Evolutionary conservation across 371 early-diverging fungal genomes (phyloP).

Genomic region (Haplosporangium sp.): DNA sequence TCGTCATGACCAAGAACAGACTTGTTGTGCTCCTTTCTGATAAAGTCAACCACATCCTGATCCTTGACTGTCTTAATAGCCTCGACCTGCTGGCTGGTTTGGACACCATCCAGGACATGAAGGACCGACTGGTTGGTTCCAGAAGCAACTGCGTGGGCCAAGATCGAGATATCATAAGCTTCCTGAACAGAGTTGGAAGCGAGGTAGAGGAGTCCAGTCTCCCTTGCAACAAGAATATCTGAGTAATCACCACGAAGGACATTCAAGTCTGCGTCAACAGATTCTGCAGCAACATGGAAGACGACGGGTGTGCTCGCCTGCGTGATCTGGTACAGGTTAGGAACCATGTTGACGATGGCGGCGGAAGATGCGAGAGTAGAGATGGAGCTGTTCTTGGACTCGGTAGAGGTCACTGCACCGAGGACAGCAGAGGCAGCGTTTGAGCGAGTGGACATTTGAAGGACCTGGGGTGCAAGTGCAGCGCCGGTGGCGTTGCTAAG

Average conservation of each 20-base stretch:
- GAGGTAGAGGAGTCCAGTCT: slow-evolving; percentile 74
- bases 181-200: slow-evolving; percentile 81
- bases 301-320: slow-evolving; percentile 74
- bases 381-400: slow-evolving; percentile 51
- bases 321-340: slow-evolving; percentile 80
- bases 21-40: slow-evolving; percentile 23
- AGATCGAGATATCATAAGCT: slow-evolving; percentile 80
- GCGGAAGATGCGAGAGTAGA: slow-evolving; percentile 79
- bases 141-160: slow-evolving; percentile 73
- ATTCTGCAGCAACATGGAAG: slow-evolving; percentile 83
- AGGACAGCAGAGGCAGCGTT: slow-evolving; percentile 87
- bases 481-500: slow-evolving; percentile 73
- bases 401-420: slow-evolving; percentile 71
- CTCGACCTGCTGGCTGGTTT: slow-evolving; percentile 60
- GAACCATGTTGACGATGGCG: slow-evolving; percentile 84
- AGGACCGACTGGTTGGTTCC: slow-evolving; percentile 74
- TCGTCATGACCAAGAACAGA: slow-evolving; percentile 33
- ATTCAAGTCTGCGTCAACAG: slow-evolving; percentile 68
- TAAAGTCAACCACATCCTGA: slow-evolving; percentile 56
- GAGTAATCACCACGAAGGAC: slow-evolving; percentile 69
- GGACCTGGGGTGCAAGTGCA: slow-evolving; percentile 67
- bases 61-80: slow-evolving; percentile 63
- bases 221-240: slow-evolving; percentile 73
- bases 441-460: slow-evolving; percentile 77
- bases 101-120: slow-evolving; percentile 79